phyloP scores from a whole-genome alignment of 768 basidiomycete genomes.

The Trichaptum fuscoviolaceum region DNA sequence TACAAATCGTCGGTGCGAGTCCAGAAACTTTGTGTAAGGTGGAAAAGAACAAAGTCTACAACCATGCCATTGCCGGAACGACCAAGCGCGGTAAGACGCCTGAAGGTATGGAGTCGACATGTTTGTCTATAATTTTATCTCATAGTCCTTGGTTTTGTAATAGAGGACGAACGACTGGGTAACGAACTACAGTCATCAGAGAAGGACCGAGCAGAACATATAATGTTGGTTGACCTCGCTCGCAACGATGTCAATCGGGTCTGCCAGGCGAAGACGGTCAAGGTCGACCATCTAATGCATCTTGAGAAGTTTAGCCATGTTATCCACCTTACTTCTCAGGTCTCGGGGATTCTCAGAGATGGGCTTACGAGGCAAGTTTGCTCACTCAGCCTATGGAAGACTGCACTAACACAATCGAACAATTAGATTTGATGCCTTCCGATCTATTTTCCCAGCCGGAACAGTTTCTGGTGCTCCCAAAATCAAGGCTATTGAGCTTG shows the following conservation, averaged over 20 bases:
- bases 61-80: conserved; percentile 98
- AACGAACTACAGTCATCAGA: conserved; percentile 73
- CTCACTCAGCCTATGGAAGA: neutral
- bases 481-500: conserved; percentile 94
- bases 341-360: conserved; percentile 79
- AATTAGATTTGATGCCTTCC: conserved; percentile 91
- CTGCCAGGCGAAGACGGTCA: conserved; percentile 90
- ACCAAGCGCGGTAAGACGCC: conserved; percentile 78
- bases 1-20: conserved; percentile 96
- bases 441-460: conserved; percentile 97
- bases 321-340: conserved; percentile 94
- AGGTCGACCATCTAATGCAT: conserved; percentile 91
- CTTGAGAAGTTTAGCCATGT: conserved; percentile 97
- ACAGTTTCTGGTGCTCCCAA: conserved; percentile 99
- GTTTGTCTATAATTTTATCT: neutral
- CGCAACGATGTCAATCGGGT: conserved; percentile 98
- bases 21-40: conserved; percentile 98
- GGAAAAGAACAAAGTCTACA: conserved; percentile 84
- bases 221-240: conserved; percentile 98
- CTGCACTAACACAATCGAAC: neutral
- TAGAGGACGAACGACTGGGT: conserved; percentile 85
- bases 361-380: conserved; percentile 69
- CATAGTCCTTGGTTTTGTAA: neutral
- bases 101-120: conserved; percentile 55
- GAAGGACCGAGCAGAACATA: conserved; percentile 96